phyloP scores from a whole-genome alignment of 345 rosid species.

The Corchorus capsularis region DNA sequence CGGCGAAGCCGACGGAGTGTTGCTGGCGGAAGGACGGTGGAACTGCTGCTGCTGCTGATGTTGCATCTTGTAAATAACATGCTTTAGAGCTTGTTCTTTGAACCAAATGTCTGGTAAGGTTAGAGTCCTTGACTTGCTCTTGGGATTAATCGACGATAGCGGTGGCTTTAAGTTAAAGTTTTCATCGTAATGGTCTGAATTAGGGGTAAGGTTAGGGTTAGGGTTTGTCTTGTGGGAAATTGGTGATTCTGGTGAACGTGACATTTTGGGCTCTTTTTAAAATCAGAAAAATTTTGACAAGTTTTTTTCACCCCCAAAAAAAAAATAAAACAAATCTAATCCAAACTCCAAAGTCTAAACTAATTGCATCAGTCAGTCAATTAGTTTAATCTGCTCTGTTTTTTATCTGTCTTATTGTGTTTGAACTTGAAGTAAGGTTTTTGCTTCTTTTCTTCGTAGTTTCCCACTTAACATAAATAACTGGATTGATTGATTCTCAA shows the following conservation, averaged over 20 bases:
- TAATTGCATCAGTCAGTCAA: background rate
- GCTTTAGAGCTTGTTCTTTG: conserved; percentile 27
- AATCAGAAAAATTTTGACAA: background rate
- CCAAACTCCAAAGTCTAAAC: background rate
- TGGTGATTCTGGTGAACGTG: conserved; percentile 17
- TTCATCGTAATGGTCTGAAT: background rate
- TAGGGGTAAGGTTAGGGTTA: conserved; percentile 15
- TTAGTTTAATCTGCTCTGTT: background rate
- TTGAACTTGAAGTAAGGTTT: background rate
- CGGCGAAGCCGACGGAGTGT: conserved; percentile 27
- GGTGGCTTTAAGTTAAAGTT: conserved; percentile 1
- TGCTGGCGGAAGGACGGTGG: background rate
- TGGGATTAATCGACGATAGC: conserved; percentile 8
- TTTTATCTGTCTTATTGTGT: background rate
- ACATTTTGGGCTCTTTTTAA: conserved; percentile 25
- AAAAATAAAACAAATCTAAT: background rate
- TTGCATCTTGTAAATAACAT: conserved; percentile 32
- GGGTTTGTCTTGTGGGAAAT: conserved; percentile 18
- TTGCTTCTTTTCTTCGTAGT: background rate
- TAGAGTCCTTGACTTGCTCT: background rate
- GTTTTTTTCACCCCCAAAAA: background rate
- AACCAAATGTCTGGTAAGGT: conserved; percentile 28
- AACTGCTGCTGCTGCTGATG: conserved; percentile 15
- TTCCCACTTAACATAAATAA: background rate
- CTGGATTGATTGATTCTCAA: background rate